These are phyloP conservation scores for Exophiala mesophila DNA, from an alignment of 2,329 filamentous ascomycete species.

Conservation along the genomic window DNA sequence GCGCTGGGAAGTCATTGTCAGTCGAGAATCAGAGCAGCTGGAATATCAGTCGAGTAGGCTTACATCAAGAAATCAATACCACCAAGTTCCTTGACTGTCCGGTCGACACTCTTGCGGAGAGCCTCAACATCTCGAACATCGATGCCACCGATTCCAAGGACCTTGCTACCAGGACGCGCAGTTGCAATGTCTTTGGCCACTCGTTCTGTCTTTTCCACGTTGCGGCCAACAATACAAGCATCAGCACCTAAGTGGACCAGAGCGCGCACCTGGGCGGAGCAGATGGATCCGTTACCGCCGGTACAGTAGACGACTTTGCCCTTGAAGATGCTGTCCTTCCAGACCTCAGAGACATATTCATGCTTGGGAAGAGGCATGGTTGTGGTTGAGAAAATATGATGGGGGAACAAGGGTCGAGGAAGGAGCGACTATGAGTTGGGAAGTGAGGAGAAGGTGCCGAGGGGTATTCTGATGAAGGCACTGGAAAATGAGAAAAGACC, in stretches of 20 bases:
- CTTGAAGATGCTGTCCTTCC: slow-evolving; percentile 83
- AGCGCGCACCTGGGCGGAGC: slow-evolving; percentile 87
- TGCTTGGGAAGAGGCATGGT: slow-evolving; percentile 66
- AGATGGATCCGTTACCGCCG: slow-evolving; percentile 88
- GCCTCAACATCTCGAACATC: slow-evolving; percentile 69
- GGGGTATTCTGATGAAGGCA: no score
- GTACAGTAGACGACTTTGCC: slow-evolving; percentile 92
- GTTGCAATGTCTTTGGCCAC: slow-evolving; percentile 78
- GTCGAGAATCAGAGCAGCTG: no score
- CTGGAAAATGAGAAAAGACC: no score
- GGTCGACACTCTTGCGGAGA: slow-evolving; percentile 68
- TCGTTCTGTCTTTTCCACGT: slow-evolving; percentile 76
- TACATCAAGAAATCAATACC: slow-evolving; percentile 90
- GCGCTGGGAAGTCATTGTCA: slow-evolving; percentile 52
- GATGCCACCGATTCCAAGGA: slow-evolving; percentile 73
- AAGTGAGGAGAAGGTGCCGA: background rate
- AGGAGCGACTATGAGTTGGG: background rate
- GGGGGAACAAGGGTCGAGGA: background rate
- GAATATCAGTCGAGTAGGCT: no score
- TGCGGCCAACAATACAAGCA: slow-evolving; percentile 89
- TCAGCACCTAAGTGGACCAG: slow-evolving; percentile 87
- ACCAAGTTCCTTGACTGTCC: slow-evolving; percentile 76
- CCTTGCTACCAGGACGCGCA: slow-evolving; percentile 70
- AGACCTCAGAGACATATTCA: slow-evolving; percentile 74
- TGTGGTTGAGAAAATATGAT: no score